Evolutionary conservation across 2,329 filamentous ascomycete species (phyloP), one percentile per base, ranked within the genome.

Genomic region (Cercospora nicotianae): DNA sequence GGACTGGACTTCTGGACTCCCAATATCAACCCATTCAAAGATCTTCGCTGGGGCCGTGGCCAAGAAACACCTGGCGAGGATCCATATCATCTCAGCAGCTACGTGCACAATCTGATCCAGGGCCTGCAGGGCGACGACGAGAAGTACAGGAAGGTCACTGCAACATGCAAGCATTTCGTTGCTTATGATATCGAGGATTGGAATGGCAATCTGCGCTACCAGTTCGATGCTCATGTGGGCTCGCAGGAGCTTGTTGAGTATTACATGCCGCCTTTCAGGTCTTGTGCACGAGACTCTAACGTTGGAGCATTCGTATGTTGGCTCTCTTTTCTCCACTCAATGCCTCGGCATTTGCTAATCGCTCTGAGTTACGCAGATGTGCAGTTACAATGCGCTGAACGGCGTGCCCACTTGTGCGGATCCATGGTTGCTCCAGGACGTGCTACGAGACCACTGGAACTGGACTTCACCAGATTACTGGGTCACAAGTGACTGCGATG

Each of bases 241-340:
- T 79, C 82, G 60, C 89, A 91, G 71, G 89, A 92, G 68, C 79
- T 91, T 4, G 83, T 85, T 0, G 89, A 91, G 72, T 91, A 91
- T 78, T 91, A 90, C 73, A 82, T 90, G 48, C 88, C 87, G 1
- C 84, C 88, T 0, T 91, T 91, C 79, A 81, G 89, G 73, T 83
- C 74, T 31, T 83, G 81, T 63, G 81, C 80, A 1, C 71, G 81
- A 66, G 81, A 83, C 67, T 79, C 80, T 0, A 80, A 82, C 45
- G 81, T 82, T 20, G 81, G 80, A 5, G 83, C 76, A 18, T 80
- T 83, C 83, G 75, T 90, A 89, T 76, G 87, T 84, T 39, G 33
- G 55, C 33, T 4, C 23, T 28, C 81, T 16, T 88, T 48, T 20
- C 39, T 53, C 13, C 39, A 28, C 23, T 63, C 23, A 51, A 51